Conservation (phyloP, 495 filamentous ascomycete species). For the Tuber indicum region DNA sequence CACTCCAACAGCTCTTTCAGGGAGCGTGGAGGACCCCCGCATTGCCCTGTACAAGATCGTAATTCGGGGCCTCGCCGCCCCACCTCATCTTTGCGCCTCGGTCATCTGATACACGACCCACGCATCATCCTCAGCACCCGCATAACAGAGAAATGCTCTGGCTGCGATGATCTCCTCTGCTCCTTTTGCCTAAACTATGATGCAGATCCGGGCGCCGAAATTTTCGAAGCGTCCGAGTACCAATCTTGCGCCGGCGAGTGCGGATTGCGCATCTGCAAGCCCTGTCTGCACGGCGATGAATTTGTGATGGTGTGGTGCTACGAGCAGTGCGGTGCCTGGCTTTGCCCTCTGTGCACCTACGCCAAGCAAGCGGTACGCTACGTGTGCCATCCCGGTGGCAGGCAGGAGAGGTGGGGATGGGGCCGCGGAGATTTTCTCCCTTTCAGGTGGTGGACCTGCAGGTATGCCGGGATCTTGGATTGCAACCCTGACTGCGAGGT, state of each 20-base stretch:
- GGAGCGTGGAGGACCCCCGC: not conserved
- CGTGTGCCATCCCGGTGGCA: not conserved
- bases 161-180: slow-evolving; percentile 8
- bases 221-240: slow-evolving; percentile 4
- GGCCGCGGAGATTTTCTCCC: not conserved
- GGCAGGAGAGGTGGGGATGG: not conserved
- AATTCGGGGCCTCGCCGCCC: not conserved
- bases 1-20: not conserved
- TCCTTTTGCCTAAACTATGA: slow-evolving; percentile 28
- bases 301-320: not conserved
- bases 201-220: not conserved
- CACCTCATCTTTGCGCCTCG: not conserved
- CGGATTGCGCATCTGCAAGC: slow-evolving; percentile 14
- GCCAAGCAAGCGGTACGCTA: not conserved
- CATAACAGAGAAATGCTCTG: slow-evolving; percentile 22
- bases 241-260: slow-evolving; percentile 19
- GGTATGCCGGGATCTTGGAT: not conserved
- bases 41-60: not conserved
- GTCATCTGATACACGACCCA: not conserved
- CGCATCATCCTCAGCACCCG: slow-evolving; percentile 24
- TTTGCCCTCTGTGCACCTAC: not conserved
- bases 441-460: slow-evolving; percentile 1
- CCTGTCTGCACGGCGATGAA: slow-evolving; percentile 6
- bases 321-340: not conserved
- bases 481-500: not conserved